Percentiles rank a stretch among this genome's conserved stretches.
Conservation (phyloP, 768 basidiomycete genomes). For the Tephrocybe sp. region DNA sequence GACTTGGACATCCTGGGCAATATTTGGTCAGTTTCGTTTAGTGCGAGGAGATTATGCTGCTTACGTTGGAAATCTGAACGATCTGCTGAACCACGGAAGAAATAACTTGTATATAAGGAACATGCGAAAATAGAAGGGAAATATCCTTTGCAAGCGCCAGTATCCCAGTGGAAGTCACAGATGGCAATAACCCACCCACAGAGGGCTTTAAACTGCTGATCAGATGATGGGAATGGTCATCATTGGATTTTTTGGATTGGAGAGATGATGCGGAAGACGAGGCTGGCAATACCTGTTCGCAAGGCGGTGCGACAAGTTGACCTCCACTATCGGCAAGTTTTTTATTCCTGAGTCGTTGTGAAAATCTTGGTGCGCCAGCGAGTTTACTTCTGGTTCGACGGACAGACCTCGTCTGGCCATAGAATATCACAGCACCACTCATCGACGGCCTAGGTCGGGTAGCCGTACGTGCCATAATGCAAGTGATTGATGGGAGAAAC, state of each 20-base stretch:
- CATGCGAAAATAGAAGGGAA: conserved; percentile 17
- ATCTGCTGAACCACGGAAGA: conserved; percentile 22
- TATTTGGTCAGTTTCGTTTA: not conserved
- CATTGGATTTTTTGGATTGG: no score
- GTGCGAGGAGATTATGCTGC: not conserved
- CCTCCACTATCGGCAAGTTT: no score
- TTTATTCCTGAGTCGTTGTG: no score
- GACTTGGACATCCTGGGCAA: conserved; percentile 18
- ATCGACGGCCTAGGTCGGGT: conserved; percentile 6
- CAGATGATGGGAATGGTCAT: no score
- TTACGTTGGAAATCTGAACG: conserved; percentile 24
- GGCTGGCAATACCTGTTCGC: no score
- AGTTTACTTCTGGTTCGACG: not conserved
- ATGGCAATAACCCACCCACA: not conserved
- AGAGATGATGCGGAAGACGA: no score
- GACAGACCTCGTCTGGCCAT: conserved; percentile 11
- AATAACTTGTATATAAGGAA: conserved; percentile 25
- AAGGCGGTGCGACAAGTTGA: no score
- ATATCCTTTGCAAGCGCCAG: conserved; percentile 18
- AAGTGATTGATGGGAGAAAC: no score
- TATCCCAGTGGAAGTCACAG: not conserved
- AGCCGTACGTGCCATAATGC: not conserved
- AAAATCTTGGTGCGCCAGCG: not conserved
- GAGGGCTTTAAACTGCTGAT: no score
- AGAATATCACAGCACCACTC: conserved; percentile 25